Evolutionary conservation across 2,329 filamentous ascomycete species (phyloP).

Genomic region (Graphiopsis chlorocephala): DNA sequence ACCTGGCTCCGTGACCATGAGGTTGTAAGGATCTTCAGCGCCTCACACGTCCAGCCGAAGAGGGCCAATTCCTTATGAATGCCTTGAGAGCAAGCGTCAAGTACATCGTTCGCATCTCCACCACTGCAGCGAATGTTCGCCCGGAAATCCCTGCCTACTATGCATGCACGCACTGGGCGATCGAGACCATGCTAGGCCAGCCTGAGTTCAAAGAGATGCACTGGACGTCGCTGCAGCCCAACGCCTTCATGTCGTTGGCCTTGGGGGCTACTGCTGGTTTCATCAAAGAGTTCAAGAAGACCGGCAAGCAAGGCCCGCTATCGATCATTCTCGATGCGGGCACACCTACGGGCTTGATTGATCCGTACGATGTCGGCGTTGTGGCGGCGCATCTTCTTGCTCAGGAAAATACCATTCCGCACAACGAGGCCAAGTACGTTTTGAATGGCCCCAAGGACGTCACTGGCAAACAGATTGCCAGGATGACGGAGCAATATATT

Average conservation of each 20-base stretch:
- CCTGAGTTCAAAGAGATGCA: constrained; percentile 37
- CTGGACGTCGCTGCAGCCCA: constrained; percentile 44
- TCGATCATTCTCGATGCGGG: constrained; percentile 31
- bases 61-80: constrained; percentile 38
- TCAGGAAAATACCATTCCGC: constrained; percentile 28
- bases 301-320: constrained; percentile 34
- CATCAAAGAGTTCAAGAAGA: constrained; percentile 36
- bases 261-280: constrained; percentile 30
- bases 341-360: constrained; percentile 30
- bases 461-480: constrained; percentile 36
- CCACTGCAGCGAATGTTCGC: constrained; percentile 37
- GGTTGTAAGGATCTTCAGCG: constrained; percentile 41
- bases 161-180: constrained; percentile 41
- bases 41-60: constrained; percentile 40
- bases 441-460: constrained; percentile 43
- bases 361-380: constrained; percentile 33
- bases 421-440: constrained; percentile 38
- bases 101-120: constrained; percentile 46
- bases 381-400: constrained; percentile 38
- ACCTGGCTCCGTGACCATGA: constrained; percentile 41
- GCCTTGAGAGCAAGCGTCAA: constrained; percentile 39
- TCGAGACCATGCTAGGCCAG: constrained; percentile 39
- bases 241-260: constrained; percentile 30
- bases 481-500: constrained; percentile 38
- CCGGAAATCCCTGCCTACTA: constrained; percentile 39